phyloP scores from a whole-genome alignment of 441 rosid genomes.

The Bruguiera hainesii region DNA sequence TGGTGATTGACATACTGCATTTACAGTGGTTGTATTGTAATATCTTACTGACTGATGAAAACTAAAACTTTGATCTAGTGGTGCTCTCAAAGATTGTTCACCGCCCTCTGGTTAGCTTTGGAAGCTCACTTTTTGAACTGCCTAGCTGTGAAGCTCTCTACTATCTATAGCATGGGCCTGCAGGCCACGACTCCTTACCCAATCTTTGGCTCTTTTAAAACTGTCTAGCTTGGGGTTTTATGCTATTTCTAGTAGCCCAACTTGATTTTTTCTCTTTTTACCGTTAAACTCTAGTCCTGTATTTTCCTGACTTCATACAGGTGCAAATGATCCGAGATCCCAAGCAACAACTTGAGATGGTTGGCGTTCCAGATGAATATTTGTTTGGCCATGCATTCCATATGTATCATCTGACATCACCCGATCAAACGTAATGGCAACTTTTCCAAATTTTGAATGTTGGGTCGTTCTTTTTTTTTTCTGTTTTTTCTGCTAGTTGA shows the following conservation, averaged over 20 bases:
- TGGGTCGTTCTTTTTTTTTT: neutral
- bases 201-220: neutral
- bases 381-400: constrained; percentile 89
- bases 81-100: neutral
- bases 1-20: no score
- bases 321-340: constrained; percentile 82
- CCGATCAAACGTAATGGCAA: constrained; percentile 66
- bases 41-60: neutral
- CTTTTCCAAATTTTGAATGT: constrained; percentile 2
- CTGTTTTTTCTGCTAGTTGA: neutral
- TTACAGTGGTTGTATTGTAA: no score
- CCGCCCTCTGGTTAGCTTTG: neutral
- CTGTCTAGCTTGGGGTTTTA: neutral
- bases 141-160: no score
- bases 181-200: neutral
- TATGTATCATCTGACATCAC: constrained; percentile 82
- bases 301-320: constrained; percentile 24
- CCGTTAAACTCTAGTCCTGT: no score
- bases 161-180: no score
- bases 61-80: neutral
- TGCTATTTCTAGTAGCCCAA: neutral
- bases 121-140: no score
- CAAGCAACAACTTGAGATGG: constrained; percentile 65
- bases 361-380: constrained; percentile 88
- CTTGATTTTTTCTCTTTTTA: neutral